phyloP scores from a whole-genome alignment of 1,284 basidiomycete genomes.

The Sporisorium sorghi region DNA sequence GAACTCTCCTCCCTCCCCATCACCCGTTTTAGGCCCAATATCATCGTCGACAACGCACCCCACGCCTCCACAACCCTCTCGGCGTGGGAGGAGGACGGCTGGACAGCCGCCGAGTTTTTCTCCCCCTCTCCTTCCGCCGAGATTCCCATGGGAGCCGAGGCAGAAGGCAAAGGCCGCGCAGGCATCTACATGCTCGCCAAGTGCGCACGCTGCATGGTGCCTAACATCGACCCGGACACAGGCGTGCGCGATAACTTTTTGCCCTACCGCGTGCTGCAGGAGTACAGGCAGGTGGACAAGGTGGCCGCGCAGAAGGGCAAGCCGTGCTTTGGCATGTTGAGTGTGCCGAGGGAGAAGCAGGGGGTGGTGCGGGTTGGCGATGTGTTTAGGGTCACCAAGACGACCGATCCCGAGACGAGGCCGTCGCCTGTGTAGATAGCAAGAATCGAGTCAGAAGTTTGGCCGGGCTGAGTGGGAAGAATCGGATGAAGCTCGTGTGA shows the following conservation, averaged over 20 bases:
- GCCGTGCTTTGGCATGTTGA: conserved; percentile 60
- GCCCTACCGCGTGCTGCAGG: conserved; percentile 58
- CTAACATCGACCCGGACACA: conserved; percentile 57
- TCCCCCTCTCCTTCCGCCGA: conserved; percentile 4
- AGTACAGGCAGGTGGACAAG: conserved; percentile 58
- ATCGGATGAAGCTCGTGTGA: too few relatives aligned
- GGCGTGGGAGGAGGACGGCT: conserved; percentile 63
- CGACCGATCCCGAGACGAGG: conserved; percentile 44
- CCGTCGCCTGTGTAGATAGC: conserved; percentile 29
- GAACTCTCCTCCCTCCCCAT: conserved; percentile 51
- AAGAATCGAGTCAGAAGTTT: too few relatives aligned
- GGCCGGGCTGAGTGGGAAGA: too few relatives aligned
- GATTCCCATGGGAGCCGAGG: conserved; percentile 38
- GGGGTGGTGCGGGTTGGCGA: conserved; percentile 51
- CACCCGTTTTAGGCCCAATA: conserved; percentile 61
- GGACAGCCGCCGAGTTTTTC: conserved; percentile 57
- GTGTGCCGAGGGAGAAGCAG: conserved; percentile 44
- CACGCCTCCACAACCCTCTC: conserved; percentile 19
- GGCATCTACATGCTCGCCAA: conserved; percentile 58
- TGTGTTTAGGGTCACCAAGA: conserved; percentile 49
- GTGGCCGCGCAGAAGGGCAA: conserved; percentile 45
- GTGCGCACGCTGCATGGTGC: conserved; percentile 61
- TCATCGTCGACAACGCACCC: conserved; percentile 49
- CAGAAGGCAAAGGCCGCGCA: conserved; percentile 46
- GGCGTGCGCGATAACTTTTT: conserved; percentile 53